Evolutionary conservation across 495 filamentous ascomycete species (phyloP), one percentile per base, ranked within the genome.

Genomic region (Lasiosphaeria hispida): DNA sequence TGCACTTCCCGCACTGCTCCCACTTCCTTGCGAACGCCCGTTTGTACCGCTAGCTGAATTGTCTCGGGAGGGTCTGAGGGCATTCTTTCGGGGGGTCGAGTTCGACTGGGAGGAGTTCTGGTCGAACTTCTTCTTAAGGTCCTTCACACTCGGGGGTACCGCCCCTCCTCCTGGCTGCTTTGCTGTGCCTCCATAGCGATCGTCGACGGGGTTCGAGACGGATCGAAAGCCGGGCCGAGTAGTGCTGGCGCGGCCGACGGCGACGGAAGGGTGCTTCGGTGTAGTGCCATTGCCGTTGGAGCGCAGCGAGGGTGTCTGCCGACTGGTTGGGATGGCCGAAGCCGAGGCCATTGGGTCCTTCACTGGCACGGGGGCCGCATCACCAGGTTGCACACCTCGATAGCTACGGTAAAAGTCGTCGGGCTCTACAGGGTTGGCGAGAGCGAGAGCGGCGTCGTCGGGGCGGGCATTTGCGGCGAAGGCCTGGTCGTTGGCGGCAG

Each of bases 111-210:
- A 56, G 4, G 55, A 36, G 10, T 66, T 60, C 55, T 75, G 74
- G 65, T 84, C 79, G 59, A 84, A 84, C 48, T 72, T 78, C 62
- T 77, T 80, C 62, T 77, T 76, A 41, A 82, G 67, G 64, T 84
- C 80, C 65, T 78, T 81, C 30, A 84, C 81, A 63, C 78, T 83
- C 23, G 75, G 67, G 33, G 77, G 70, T 44, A 70, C 64, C 51
- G 58, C 55, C 41, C 63, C 69, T 19, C 64, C 54, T 41, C 35
- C 44, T 45, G 63, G 67, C 36, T 69, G 57, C 51, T 63, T 62
- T 11, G 62, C 47, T 14, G 50, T 61, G 13, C 60, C 55, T 53
- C 52, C 61, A 23, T 63, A 35, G 41, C 70, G 67, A 56, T 74
- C 72, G 50, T 77, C 76, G 48, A 79, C 61, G 55, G 81, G 78